Evolutionary conservation across 345 rosid species (phyloP).

Genomic region (Limnanthes douglasii): DNA sequence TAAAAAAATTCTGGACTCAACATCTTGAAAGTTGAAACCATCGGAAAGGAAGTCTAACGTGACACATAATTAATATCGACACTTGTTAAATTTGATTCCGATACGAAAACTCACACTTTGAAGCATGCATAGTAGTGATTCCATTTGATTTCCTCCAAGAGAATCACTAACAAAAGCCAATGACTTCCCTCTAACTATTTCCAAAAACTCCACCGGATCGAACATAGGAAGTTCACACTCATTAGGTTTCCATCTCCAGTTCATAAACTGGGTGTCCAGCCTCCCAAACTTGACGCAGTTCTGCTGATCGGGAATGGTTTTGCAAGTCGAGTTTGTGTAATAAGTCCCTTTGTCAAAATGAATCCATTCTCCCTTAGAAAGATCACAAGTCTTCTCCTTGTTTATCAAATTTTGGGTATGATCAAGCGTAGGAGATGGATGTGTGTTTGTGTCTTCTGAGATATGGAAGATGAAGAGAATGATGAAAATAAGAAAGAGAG

Average conservation of each 20-base stretch:
- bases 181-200: slow-evolving; percentile 48
- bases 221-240: slow-evolving; percentile 62
- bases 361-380: slow-evolving; percentile 73
- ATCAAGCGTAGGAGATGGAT: too few relatives aligned
- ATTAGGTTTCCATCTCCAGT: slow-evolving; percentile 81
- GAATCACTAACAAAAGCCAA: slow-evolving; percentile 84
- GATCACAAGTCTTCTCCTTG: slow-evolving; percentile 24
- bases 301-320: slow-evolving; percentile 84
- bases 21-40: not conserved
- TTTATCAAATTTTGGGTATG: too few relatives aligned
- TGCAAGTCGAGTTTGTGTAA: slow-evolving; percentile 66
- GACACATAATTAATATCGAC: too few relatives aligned
- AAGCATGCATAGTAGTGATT: slow-evolving; percentile 80
- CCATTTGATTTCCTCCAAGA: slow-evolving; percentile 75
- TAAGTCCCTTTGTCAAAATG: slow-evolving; percentile 50
- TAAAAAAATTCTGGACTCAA: not conserved
- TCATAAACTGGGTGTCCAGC: slow-evolving; percentile 57
- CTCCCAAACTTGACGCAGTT: slow-evolving; percentile 79
- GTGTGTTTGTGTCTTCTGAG: too few relatives aligned
- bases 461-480: too few relatives aligned
- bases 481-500: too few relatives aligned
- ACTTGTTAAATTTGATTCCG: too few relatives aligned
- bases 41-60: too few relatives aligned
- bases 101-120: too few relatives aligned
- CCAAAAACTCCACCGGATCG: slow-evolving; percentile 59